phyloP scores from a whole-genome alignment of 2,329 filamentous ascomycete genomes.

The Colletotrichum trifolii region DNA sequence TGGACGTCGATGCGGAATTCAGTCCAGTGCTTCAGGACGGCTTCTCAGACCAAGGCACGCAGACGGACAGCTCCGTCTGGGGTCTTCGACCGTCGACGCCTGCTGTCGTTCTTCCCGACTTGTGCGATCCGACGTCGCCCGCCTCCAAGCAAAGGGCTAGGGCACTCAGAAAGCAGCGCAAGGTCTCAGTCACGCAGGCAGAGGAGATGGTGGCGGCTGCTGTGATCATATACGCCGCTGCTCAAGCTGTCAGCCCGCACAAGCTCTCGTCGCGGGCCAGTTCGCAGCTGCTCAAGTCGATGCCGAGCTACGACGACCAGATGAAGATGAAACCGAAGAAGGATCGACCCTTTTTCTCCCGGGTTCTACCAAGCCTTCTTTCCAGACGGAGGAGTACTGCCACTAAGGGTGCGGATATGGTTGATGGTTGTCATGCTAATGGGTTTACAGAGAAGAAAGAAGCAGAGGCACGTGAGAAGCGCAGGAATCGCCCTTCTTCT shows the following conservation, averaged over 20 bases:
- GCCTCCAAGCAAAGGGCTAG: slow-evolving; percentile 54
- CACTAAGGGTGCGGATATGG: slow-evolving; percentile 49
- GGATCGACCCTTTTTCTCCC: slow-evolving; percentile 44
- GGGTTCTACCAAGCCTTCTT: slow-evolving; percentile 41
- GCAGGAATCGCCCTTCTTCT: slow-evolving; percentile 54
- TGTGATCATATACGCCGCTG: slow-evolving; percentile 64
- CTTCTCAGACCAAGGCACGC: slow-evolving; percentile 29
- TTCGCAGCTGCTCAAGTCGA: slow-evolving; percentile 39
- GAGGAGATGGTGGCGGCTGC: slow-evolving; percentile 66
- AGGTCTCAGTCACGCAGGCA: slow-evolving; percentile 56
- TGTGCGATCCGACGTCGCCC: slow-evolving; percentile 49
- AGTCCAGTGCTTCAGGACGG: slow-evolving; percentile 13
- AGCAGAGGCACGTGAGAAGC: slow-evolving; percentile 54
- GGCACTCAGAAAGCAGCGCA: slow-evolving; percentile 58
- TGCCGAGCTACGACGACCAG: slow-evolving; percentile 43
- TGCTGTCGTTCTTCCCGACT: slow-evolving; percentile 58
- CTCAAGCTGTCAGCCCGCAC: slow-evolving; percentile 57
- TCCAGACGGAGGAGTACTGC: slow-evolving; percentile 46
- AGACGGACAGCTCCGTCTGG: slow-evolving; percentile 34
- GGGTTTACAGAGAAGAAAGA: slow-evolving; percentile 67
- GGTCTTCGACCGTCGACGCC: slow-evolving; percentile 60
- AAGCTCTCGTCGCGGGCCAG: slow-evolving; percentile 43
- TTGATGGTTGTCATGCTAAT: slow-evolving; percentile 64
- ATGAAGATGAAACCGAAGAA: slow-evolving; percentile 41
- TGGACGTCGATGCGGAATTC: slow-evolving; percentile 23